These are phyloP conservation scores for Saxophila tyrrhenica DNA, from an alignment of 495 filamentous ascomycete species.

Conservation along the genomic window DNA sequence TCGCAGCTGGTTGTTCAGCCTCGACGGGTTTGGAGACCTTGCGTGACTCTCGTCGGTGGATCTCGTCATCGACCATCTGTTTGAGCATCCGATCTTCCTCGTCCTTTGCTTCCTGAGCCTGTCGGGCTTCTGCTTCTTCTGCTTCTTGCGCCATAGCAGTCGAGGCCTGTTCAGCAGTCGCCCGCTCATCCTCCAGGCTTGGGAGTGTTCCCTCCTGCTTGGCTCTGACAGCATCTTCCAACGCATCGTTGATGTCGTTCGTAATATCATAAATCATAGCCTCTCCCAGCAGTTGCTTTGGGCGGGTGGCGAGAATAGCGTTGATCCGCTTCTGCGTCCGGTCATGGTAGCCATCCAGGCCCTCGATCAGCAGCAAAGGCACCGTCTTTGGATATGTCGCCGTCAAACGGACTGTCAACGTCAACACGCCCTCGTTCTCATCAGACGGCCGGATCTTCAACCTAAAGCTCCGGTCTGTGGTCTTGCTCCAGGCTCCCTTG, in stretches of 20 bases:
- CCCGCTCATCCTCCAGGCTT: slow-evolving; percentile 82
- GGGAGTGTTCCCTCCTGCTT: slow-evolving; percentile 63
- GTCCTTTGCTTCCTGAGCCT: slow-evolving; percentile 35
- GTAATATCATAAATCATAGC: slow-evolving; percentile 89
- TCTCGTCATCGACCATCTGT: slow-evolving; percentile 65
- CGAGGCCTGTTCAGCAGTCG: slow-evolving; percentile 50
- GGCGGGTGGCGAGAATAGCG: slow-evolving; percentile 55
- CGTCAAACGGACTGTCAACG: slow-evolving; percentile 61
- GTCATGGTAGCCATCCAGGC: slow-evolving; percentile 49
- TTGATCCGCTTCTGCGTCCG: slow-evolving; percentile 55
- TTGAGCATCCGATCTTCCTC: slow-evolving; percentile 69
- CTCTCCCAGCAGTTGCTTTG: slow-evolving; percentile 59
- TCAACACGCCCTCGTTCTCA: slow-evolving; percentile 52
- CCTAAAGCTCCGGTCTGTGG: slow-evolving; percentile 65
- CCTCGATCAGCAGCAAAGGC: slow-evolving; percentile 61
- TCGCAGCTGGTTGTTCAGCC: too few species aligned
- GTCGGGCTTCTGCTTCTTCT: slow-evolving; percentile 16
- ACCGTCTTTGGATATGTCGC: slow-evolving; percentile 87
- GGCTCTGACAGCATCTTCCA: slow-evolving; percentile 73
- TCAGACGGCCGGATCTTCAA: slow-evolving; percentile 62
- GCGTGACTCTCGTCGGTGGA: slow-evolving; percentile 46
- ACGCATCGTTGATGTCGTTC: slow-evolving; percentile 67
- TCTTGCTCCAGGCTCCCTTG: slow-evolving; percentile 79
- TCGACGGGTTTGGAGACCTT: slow-evolving; percentile 1
- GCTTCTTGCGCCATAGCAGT: slow-evolving; percentile 37